A percentile compares a stretch with the other conserved stretches of the same genome.
Evolutionary conservation across 306 rosid genomes (phyloP).

Genomic region (Trifolium dubium): DNA sequence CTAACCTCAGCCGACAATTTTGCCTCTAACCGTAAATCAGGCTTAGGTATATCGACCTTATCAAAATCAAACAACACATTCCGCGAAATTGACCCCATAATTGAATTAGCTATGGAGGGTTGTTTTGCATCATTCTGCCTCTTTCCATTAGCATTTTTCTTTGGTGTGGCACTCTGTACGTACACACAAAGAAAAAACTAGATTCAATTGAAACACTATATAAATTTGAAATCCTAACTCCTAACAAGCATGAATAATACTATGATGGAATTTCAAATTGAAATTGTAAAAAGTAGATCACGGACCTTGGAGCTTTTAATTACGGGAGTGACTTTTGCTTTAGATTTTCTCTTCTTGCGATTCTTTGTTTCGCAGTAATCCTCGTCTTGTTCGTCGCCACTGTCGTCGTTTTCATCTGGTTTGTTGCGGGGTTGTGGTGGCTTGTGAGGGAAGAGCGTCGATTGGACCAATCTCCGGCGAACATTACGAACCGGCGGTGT

Average conservation of each 20-base stretch:
- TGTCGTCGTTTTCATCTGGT: constrained; percentile 41
- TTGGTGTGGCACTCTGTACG: constrained; percentile 56
- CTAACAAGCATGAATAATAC: not conserved
- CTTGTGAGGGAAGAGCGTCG: constrained; percentile 70
- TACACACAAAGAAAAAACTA: not conserved
- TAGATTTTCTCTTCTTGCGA: constrained; percentile 55
- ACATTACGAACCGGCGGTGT: constrained; percentile 45
- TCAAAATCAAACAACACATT: constrained; percentile 26
- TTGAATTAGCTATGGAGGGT: constrained; percentile 21
- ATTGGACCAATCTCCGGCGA: constrained; percentile 66
- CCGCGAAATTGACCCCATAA: constrained; percentile 25
- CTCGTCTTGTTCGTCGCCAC: constrained; percentile 48
- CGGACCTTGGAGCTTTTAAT: constrained; percentile 58
- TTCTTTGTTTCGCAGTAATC: constrained; percentile 52
- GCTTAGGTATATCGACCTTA: constrained; percentile 46
- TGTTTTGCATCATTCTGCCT: not conserved
- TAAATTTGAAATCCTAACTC: not conserved
- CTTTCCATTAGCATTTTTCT: constrained; percentile 44
- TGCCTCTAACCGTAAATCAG: constrained; percentile 68
- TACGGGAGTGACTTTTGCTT: constrained; percentile 52
- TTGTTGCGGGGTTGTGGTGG: constrained; percentile 45
- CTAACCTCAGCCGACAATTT: constrained; percentile 71
- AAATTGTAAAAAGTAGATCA: not conserved
- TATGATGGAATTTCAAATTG: not conserved
- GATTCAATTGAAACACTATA: not conserved